Evolutionary conservation across 495 filamentous ascomycete species (phyloP).

Genomic region (Talaromyces thailandensis): DNA sequence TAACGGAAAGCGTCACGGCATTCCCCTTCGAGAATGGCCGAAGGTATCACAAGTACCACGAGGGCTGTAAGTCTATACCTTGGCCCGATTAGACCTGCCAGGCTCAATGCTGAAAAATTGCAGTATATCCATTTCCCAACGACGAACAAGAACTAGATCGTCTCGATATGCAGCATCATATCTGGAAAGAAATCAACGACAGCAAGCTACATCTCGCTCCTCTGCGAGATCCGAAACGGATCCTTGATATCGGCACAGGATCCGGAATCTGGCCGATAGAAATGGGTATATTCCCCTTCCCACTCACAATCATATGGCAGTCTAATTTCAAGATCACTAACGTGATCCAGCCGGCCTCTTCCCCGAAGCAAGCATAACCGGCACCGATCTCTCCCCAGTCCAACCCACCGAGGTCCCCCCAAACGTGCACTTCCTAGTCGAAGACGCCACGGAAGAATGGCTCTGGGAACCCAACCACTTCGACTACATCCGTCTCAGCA

Average conservation of each 20-base stretch:
- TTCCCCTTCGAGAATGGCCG: constrained; percentile 47
- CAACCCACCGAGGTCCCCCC: constrained; percentile 48
- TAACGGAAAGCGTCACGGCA: constrained; percentile 41
- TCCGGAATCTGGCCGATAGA: constrained; percentile 70
- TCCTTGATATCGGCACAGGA: constrained; percentile 62
- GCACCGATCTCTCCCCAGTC: constrained; percentile 55
- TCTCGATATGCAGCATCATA: constrained; percentile 52
- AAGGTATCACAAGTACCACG: constrained; percentile 48
- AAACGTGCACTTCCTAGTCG: constrained; percentile 53
- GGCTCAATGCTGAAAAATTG: constrained; percentile 11
- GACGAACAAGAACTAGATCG: constrained; percentile 47
- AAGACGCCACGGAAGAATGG: constrained; percentile 45
- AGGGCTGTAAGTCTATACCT: constrained; percentile 34
- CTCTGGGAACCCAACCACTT: constrained; percentile 35
- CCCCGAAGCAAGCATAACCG: constrained; percentile 47
- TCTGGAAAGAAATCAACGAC: constrained; percentile 45
- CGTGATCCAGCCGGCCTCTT: constrained; percentile 33
- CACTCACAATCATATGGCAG: too few species aligned
- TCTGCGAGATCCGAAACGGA: constrained; percentile 39
- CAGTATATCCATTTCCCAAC: constrained; percentile 48
- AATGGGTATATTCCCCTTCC: too few species aligned
- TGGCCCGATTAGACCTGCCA: neutral
- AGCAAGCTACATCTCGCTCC: constrained; percentile 51
- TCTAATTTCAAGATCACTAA: constrained; percentile 1
- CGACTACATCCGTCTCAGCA: constrained; percentile 38